Evolutionary conservation across 2,329 filamentous ascomycete genomes (phyloP).

Genomic region (Pseudogymnoascus sp.): DNA sequence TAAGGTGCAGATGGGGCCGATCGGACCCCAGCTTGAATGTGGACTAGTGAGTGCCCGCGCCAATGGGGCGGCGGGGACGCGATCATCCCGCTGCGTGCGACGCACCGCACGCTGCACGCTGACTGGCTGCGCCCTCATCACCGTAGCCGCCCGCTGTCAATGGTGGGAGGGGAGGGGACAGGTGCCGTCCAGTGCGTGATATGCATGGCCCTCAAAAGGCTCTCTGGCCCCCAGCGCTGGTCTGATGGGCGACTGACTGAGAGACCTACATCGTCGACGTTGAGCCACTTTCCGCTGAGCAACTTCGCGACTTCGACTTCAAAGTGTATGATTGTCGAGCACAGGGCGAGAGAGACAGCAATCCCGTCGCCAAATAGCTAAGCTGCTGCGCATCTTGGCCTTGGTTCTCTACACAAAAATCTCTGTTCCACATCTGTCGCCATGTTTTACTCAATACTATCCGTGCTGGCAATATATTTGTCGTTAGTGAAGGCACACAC

Average conservation of each 20-base stretch:
- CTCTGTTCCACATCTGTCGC: background rate
- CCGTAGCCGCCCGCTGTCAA: slow-evolving; percentile 5
- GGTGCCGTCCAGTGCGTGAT: background rate
- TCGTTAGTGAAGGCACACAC: slow-evolving; percentile 36
- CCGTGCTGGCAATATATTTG: background rate
- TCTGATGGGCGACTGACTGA: slow-evolving; percentile 4
- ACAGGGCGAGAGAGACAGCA: background rate
- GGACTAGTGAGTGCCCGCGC: background rate
- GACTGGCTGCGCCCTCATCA: background rate
- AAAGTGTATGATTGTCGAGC: background rate
- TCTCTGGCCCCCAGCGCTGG: slow-evolving; percentile 6
- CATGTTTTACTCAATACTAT: background rate
- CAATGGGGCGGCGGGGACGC: slow-evolving; percentile 1
- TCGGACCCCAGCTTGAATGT: background rate
- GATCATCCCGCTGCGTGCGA: slow-evolving; percentile 5
- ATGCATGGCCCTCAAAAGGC: slow-evolving; percentile 3
- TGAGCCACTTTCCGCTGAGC: background rate
- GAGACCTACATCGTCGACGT: slow-evolving; percentile 3
- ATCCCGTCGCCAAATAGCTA: background rate
- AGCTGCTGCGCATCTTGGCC: slow-evolving; percentile 3
- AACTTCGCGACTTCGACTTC: background rate
- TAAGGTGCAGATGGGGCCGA: background rate
- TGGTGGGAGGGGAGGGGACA: background rate
- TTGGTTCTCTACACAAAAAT: background rate
- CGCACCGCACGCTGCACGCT: background rate